Base-by-base conservation (phyloP, 2,329 filamentous ascomycete genomes). In the Stenocarpella maydis region DNA sequence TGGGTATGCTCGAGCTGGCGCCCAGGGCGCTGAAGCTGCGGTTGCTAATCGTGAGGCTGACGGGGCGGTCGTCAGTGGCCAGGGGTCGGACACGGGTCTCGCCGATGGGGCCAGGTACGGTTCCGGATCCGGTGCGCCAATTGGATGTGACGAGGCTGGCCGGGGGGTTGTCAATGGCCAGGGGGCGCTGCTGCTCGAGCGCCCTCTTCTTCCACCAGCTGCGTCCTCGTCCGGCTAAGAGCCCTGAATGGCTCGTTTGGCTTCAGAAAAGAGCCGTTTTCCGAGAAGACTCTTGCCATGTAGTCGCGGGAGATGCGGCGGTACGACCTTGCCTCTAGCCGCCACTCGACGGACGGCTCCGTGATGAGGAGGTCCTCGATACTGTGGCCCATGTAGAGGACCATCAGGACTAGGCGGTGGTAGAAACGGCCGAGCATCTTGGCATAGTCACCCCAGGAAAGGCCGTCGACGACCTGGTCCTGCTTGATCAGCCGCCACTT, bases 191-290 rank as follows among this genome's bases (percentile, higher is more conserved):
- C 63, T 83, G 73, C 71, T 87, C 84, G n/a, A 79, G 80, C 74
- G 86, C 84, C 39, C 82, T 79, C 76, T 86, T 86, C 77, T 83
- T 87, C 83, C 84, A 90, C 88, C 88, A 90, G n/a, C n/a, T n/a
- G n/a, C n/a, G n/a, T n/a, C n/a, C n/a, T n/a, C n/a, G n/a, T 19
- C 79, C 76, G 0, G 88, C 88, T 88, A 71, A 90, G 86, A 72
- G 88, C 89, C 1, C 97, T 86, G 0, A 95, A 94, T 3, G 97
- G 85, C 8, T 86, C 83, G 50, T 87, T 81, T 74, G 97, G 88
- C 1, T 89, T 92, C 0, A 9, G 31, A 4, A 34, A 9, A 9
- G 9, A 4, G 31, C 31, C 31, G 31, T 4, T 4, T 34, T n/a
- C n/a, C n/a, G 31, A 34, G 31, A 34, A 34, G 31, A 34, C 9